Evolutionary conservation across 2,329 filamentous ascomycete species (phyloP).

Genomic region (Aspergillus sclerotialis): DNA sequence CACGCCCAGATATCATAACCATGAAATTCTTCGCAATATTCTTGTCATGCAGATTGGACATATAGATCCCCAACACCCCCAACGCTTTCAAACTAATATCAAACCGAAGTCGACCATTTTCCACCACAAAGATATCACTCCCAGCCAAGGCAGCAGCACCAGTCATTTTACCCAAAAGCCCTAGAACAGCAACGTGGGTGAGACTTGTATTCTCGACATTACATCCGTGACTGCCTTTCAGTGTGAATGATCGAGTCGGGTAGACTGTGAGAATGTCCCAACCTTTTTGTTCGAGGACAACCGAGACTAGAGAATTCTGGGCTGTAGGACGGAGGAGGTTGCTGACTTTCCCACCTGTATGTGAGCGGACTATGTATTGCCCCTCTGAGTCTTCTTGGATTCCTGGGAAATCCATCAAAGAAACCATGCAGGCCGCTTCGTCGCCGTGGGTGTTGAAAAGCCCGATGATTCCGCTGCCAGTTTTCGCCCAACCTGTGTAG

Average conservation of each 20-base stretch:
- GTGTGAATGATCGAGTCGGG: conserved; percentile 52
- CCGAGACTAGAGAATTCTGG: conserved; percentile 46
- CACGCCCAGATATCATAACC: conserved; percentile 63
- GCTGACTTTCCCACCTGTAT: conserved; percentile 57
- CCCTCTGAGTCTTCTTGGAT: conserved; percentile 42
- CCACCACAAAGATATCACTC: conserved; percentile 52
- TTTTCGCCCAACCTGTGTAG: conserved; percentile 62
- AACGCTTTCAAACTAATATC: conserved; percentile 71
- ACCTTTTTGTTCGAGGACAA: conserved; percentile 57
- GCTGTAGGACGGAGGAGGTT: conserved; percentile 28
- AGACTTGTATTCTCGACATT: conserved; percentile 31
- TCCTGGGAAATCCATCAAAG: conserved; percentile 67
- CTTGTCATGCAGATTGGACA: conserved; percentile 60
- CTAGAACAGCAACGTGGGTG: conserved; percentile 59
- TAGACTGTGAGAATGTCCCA: conserved; percentile 80
- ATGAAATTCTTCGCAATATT: conserved; percentile 62
- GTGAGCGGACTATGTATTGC: conserved; percentile 66
- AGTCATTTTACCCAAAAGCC: conserved; percentile 82
- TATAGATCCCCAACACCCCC: conserved; percentile 64
- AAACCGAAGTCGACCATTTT: conserved; percentile 57
- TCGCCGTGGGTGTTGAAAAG: conserved; percentile 72
- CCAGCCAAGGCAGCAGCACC: conserved; percentile 69
- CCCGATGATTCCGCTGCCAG: conserved; percentile 70
- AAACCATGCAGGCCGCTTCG: conserved; percentile 60
- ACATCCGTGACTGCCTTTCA: conserved; percentile 22